A percentile compares a stretch with the other conserved stretches of the same genome.
Conservation (phyloP, 371 early-diverging fungal species). For the Mortierella sp. region DNA sequence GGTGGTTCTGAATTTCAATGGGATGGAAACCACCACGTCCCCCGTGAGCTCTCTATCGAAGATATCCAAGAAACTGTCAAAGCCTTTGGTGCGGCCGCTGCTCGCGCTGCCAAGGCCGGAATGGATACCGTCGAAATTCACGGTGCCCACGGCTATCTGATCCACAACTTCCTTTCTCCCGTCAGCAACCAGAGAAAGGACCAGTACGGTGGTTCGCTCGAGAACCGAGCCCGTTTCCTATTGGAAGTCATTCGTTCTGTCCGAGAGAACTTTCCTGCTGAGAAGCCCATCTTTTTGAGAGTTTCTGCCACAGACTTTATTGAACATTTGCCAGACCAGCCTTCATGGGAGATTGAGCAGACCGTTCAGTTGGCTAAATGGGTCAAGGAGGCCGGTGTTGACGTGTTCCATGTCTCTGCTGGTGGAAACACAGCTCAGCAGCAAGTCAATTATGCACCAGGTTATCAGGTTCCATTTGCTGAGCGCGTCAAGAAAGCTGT, state of each 20-base stretch:
- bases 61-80: slow-evolving; percentile 68
- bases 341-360: slow-evolving; percentile 72
- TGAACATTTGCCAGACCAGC: slow-evolving; percentile 53
- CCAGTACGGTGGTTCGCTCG: slow-evolving; percentile 80
- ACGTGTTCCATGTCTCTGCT: slow-evolving; percentile 76
- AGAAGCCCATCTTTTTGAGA: slow-evolving; percentile 83
- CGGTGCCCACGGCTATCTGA: slow-evolving; percentile 76
- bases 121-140: slow-evolving; percentile 91
- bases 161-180: slow-evolving; percentile 82
- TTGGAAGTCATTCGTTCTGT: slow-evolving; percentile 70
- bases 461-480: slow-evolving; percentile 81
- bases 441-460: slow-evolving; percentile 59
- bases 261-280: slow-evolving; percentile 73
- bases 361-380: slow-evolving; percentile 63
- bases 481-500: slow-evolving; percentile 61
- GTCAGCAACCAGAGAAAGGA: slow-evolving; percentile 85
- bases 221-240: slow-evolving; percentile 79
- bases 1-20: slow-evolving; percentile 59
- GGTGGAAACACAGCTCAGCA: slow-evolving; percentile 68
- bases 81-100: slow-evolving; percentile 77
- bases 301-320: slow-evolving; percentile 79
- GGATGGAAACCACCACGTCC: slow-evolving; percentile 57
- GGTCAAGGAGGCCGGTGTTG: slow-evolving; percentile 75
- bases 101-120: slow-evolving; percentile 78
- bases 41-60: slow-evolving; percentile 65